Percentiles rank a stretch among this genome's conserved stretches.
Conservation (phyloP, 768 basidiomycete genomes). For the Tulasnella sp. region DNA sequence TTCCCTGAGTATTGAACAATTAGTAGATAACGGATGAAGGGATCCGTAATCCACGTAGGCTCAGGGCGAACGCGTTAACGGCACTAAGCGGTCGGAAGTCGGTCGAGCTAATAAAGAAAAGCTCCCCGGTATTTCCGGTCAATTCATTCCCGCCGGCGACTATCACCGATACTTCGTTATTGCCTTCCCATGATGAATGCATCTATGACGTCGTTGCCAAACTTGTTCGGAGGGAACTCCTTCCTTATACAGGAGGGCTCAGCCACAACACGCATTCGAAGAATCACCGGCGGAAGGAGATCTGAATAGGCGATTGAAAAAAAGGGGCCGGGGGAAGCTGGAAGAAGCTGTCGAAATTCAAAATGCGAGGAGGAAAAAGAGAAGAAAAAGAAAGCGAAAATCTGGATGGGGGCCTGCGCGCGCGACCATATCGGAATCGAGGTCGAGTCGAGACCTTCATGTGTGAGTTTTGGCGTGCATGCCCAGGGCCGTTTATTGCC, state of each 20-base stretch:
- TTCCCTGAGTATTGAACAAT: too few relatives aligned
- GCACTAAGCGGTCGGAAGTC: not conserved
- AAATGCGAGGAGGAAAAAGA: not conserved
- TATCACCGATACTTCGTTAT: not conserved
- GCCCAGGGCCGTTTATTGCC: not conserved
- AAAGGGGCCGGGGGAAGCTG: not conserved
- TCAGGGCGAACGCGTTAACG: not conserved
- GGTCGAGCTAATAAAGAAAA: not conserved
- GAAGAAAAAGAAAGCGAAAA: not conserved
- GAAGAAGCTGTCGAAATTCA: not conserved
- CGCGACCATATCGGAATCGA: not conserved
- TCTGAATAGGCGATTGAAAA: not conserved
- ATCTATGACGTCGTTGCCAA: not conserved
- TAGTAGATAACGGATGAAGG: not conserved
- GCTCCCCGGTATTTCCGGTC: not conserved
- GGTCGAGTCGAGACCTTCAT: not conserved
- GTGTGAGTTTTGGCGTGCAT: not conserved
- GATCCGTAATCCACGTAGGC: not conserved
- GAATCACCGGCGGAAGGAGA: not conserved
- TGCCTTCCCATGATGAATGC: not conserved
- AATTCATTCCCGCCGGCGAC: not conserved
- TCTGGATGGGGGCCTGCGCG: too few relatives aligned
- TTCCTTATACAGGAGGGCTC: not conserved
- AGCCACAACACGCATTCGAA: not conserved
- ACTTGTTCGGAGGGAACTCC: not conserved